phyloP scores from a whole-genome alignment of 192 early-diverging fungal species.

The Umbelopsis vinacea region DNA sequence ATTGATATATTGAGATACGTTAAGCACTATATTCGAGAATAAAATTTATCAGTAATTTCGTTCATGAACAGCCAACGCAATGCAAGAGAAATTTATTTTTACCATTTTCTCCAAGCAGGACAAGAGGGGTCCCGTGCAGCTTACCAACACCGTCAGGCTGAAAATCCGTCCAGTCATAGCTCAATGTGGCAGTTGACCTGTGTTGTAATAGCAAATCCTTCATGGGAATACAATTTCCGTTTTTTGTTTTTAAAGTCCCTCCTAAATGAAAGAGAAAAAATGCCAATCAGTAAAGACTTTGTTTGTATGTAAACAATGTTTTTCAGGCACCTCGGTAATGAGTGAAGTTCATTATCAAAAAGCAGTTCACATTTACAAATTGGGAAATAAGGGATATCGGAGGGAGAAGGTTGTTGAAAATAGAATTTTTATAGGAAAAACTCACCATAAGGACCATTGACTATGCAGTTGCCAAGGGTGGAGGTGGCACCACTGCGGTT shows the following conservation, averaged over 20 bases:
- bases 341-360: too few relatives aligned
- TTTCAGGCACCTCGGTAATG: too few relatives aligned
- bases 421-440: background rate
- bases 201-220: background rate
- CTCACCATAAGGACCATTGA: constrained; percentile 38
- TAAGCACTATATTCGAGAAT: constrained; percentile 19
- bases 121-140: constrained; percentile 9
- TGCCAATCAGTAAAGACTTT: too few relatives aligned
- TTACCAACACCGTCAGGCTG: constrained; percentile 14
- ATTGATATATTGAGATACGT: constrained; percentile 28
- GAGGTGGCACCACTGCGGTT: constrained; percentile 9
- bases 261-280: background rate
- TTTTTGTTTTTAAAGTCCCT: background rate
- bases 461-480: constrained; percentile 29
- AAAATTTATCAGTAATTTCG: background rate
- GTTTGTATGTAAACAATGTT: too few relatives aligned
- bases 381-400: background rate
- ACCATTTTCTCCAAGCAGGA: constrained; percentile 28
- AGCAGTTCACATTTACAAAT: background rate
- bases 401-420: background rate
- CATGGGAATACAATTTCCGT: constrained; percentile 23
- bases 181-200: constrained; percentile 3
- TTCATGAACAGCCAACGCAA: background rate
- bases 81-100: constrained; percentile 14
- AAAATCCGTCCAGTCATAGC: constrained; percentile 30